Conservation (phyloP, 192 early-diverging fungal species). For the Coemansia sp. region DNA sequence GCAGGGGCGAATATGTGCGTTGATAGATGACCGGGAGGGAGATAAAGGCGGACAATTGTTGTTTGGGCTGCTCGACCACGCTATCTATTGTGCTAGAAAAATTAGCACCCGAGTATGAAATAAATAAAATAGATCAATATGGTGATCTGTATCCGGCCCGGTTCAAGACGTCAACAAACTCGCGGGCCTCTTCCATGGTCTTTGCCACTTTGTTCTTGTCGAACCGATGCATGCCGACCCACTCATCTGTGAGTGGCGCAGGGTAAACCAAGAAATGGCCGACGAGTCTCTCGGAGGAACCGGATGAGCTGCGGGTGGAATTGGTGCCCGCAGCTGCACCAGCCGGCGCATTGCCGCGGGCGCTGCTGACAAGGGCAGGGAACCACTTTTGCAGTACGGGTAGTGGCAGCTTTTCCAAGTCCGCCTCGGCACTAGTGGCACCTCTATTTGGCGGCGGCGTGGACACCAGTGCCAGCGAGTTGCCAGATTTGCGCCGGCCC, state of each 20-base stretch:
- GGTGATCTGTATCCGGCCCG: slow-evolving; percentile 48
- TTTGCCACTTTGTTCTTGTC: slow-evolving; percentile 27
- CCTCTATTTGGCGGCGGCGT: slow-evolving; percentile 8
- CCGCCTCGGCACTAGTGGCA: slow-evolving; percentile 15
- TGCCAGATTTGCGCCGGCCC: slow-evolving; percentile 7
- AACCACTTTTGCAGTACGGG: slow-evolving; percentile 50
- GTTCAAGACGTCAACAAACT: slow-evolving; percentile 54
- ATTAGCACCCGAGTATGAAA: neutral
- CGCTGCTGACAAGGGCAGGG: slow-evolving; percentile 22
- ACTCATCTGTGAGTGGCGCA: slow-evolving; percentile 41
- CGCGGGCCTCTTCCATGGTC: slow-evolving; percentile 41
- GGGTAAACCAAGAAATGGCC: slow-evolving; percentile 37
- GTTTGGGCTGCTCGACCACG: neutral
- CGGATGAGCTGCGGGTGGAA: slow-evolving; percentile 10
- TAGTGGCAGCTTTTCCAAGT: slow-evolving; percentile 35
- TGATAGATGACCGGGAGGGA: neutral
- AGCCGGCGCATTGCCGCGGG: neutral
- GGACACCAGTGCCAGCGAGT: slow-evolving; percentile 33
- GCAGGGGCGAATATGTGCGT: slow-evolving; percentile 1
- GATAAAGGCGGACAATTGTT: slow-evolving; percentile 1
- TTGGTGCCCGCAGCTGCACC: slow-evolving; percentile 8
- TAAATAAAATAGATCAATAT: slow-evolving; percentile 17
- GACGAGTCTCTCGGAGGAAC: neutral
- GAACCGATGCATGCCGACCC: slow-evolving; percentile 55
- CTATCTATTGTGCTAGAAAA: neutral